These are phyloP conservation scores for Xylariaceae sp. DNA, from an alignment of 2,329 filamentous ascomycete genomes.

Conservation along the genomic window DNA sequence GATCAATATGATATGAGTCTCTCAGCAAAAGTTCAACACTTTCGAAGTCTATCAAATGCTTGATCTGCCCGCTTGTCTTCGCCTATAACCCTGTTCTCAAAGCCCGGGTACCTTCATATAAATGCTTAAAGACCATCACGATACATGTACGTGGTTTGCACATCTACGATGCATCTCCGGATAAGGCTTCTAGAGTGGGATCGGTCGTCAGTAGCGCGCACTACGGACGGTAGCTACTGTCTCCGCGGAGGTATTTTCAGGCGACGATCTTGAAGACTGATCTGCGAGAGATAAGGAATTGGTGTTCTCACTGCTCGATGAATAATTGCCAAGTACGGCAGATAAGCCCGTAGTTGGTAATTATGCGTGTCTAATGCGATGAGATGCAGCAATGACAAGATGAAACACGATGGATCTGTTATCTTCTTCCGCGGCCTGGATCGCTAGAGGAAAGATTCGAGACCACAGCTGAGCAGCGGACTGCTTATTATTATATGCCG, in stretches of 20 bases:
- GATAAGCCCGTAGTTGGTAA: constrained; percentile 4
- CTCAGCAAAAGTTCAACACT: no score
- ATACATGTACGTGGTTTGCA: constrained; percentile 4
- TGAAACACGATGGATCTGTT: no score
- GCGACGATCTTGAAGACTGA: constrained; percentile 4
- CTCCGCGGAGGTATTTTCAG: constrained; percentile 13
- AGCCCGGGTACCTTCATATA: neutral
- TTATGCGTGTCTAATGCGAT: neutral
- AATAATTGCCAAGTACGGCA: neutral
- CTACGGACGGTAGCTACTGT: constrained; percentile 10
- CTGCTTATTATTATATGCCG: no score
- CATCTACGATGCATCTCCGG: constrained; percentile 19
- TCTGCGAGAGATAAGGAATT: neutral
- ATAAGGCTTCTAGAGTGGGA: constrained; percentile 13
- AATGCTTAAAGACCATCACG: neutral
- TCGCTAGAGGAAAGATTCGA: no score
- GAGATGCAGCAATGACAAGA: no score
- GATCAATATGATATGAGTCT: no score
- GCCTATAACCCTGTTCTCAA: constrained; percentile 1
- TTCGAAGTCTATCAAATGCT: no score
- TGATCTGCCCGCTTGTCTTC: neutral
- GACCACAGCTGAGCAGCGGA: no score
- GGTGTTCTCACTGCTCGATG: no score
- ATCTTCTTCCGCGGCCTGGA: no score
- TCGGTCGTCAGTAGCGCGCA: neutral